Conservation (phyloP, 352 stramenopile species). For the Phytophthora sp. region DNA sequence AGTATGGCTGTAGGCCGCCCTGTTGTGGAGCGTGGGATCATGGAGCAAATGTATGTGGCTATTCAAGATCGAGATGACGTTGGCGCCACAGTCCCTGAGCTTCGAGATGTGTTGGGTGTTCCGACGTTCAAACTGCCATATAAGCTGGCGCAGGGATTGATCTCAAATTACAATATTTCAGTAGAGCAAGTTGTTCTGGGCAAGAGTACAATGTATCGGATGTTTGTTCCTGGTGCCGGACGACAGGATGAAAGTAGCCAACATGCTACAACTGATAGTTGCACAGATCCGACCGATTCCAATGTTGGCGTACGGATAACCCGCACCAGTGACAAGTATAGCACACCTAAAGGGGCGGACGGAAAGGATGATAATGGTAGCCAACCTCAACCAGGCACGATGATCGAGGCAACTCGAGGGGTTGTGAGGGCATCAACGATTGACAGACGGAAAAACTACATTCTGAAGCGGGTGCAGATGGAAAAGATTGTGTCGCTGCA, state of each 20-base stretch:
- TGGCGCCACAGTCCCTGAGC: slow-evolving; percentile 79
- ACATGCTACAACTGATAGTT: slow-evolving; percentile 2
- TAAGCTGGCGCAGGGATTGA: slow-evolving; percentile 79
- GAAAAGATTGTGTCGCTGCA: slow-evolving; percentile 79
- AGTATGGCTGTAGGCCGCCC: slow-evolving; percentile 34
- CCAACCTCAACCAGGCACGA: slow-evolving; percentile 54
- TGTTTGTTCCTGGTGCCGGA: slow-evolving; percentile 58
- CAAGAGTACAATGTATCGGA: slow-evolving; percentile 86
- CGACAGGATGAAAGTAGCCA: slow-evolving; percentile 7
- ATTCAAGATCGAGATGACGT: slow-evolving; percentile 56
- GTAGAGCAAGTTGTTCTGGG: slow-evolving; percentile 81
- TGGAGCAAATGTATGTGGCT: slow-evolving; percentile 78
- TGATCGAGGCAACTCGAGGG: slow-evolving; percentile 58
- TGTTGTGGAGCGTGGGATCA: slow-evolving; percentile 74
- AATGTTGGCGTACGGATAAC: slow-evolving; percentile 36
- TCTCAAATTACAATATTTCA: slow-evolving; percentile 79
- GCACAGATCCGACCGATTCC: slow-evolving; percentile 3
- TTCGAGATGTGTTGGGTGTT: slow-evolving; percentile 78
- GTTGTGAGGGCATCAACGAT: slow-evolving; percentile 61
- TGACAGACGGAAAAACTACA: slow-evolving; percentile 58
- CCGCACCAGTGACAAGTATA: slow-evolving; percentile 37
- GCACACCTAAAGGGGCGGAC: slow-evolving; percentile 27
- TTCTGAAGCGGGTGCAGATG: slow-evolving; percentile 58
- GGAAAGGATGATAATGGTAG: slow-evolving; percentile 13
- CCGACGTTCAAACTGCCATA: slow-evolving; percentile 88